These are phyloP conservation scores for Byssochlamys sp. DNA, from an alignment of 2,329 filamentous ascomycete genomes.

Conservation along the genomic window DNA sequence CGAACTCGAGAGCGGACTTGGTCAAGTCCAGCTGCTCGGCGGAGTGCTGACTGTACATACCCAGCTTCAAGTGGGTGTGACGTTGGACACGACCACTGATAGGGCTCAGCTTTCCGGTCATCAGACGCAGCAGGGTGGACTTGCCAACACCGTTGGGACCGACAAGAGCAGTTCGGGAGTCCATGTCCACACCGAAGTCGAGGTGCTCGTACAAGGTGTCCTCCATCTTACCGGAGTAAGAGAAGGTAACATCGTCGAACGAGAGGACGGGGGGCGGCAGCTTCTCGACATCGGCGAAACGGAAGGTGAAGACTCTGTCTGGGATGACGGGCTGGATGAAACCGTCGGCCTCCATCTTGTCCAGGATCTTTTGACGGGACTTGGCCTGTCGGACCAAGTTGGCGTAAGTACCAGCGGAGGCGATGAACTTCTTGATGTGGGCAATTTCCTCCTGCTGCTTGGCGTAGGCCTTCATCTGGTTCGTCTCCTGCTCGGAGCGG, in stretches of 20 bases:
- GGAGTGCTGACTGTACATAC: constrained; percentile 96
- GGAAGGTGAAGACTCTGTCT: constrained; percentile 91
- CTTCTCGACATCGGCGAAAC: constrained; percentile 97
- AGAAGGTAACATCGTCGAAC: constrained; percentile 95
- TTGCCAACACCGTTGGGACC: constrained; percentile 99
- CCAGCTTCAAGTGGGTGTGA: constrained; percentile 97
- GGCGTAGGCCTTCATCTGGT: constrained; percentile 97
- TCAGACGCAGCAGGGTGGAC: constrained; percentile 87
- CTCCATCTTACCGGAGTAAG: constrained; percentile 78
- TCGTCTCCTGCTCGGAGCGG: constrained; percentile 82
- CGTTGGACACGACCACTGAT: constrained; percentile 72
- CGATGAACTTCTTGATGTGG: constrained; percentile 99
- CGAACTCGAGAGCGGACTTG: constrained; percentile 95
- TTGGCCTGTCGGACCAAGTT: constrained; percentile 98
- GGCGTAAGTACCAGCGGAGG: constrained; percentile 97
- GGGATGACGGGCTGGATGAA: constrained; percentile 83
- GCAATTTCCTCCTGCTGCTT: constrained; percentile 99
- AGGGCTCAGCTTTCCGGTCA: constrained; percentile 88
- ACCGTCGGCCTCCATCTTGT: constrained; percentile 99
- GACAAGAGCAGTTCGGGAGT: constrained; percentile 91
- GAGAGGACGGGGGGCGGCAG: constrained; percentile 93
- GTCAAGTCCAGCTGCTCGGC: constrained; percentile 96
- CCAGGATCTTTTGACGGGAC: constrained; percentile 97
- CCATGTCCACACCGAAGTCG: constrained; percentile 98
- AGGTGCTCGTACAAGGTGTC: constrained; percentile 95